Base-by-base conservation (phyloP, 1,284 basidiomycete species). In the Mycena citricolor region DNA sequence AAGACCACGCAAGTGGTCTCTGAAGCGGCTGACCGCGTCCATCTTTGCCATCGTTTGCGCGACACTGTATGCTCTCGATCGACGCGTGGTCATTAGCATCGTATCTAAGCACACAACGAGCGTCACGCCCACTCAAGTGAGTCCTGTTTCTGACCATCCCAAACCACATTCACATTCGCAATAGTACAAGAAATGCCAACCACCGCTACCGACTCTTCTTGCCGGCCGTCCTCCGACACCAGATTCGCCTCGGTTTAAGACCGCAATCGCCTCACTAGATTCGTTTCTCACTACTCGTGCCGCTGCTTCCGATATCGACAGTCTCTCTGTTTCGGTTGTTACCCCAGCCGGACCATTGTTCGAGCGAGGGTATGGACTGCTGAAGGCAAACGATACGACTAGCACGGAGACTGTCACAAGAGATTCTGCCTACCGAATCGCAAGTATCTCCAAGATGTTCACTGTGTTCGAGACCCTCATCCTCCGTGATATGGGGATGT, bases 401-500 rank as follows among this genome's bases (percentile, higher is more conserved):
- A 57, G 52, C 0, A 42, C 35, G 16, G 52, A 50, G 17, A 47
- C 56, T 16, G 61, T 69, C 4, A 59, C 66, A 13, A 61, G 65
- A 25, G 52, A 76, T 54, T 69, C 74, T 0, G 64, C 71, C 43
- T 77, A 76, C 49, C 64, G 76, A 22, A 58, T 76, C 19, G 74
- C 73, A 2, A 74, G 69, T 36, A 66, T 75, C 42, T 68, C 71
- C 4, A 78, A 77, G 54, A 57, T 76, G 47, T 75, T 76, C 51
- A 66, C 68, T 4, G 63, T 66, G 0, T 51, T 75, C 5, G 71
- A 78, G 49, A 71, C 69, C 3, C 54, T 72, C 28, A 66, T 77
- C 16, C 60, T 77, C 17, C 64, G 68, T 22, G 67, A 76, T 52
- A 61, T 60, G 31, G 74, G 72, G 5, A 54, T 58, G 1, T 50